Percentiles rank a stretch among this genome's conserved stretches.
These are phyloP conservation scores for Plectosphaerella cucumerina DNA, from an alignment of 2,329 filamentous ascomycete genomes.

Conservation along the genomic window DNA sequence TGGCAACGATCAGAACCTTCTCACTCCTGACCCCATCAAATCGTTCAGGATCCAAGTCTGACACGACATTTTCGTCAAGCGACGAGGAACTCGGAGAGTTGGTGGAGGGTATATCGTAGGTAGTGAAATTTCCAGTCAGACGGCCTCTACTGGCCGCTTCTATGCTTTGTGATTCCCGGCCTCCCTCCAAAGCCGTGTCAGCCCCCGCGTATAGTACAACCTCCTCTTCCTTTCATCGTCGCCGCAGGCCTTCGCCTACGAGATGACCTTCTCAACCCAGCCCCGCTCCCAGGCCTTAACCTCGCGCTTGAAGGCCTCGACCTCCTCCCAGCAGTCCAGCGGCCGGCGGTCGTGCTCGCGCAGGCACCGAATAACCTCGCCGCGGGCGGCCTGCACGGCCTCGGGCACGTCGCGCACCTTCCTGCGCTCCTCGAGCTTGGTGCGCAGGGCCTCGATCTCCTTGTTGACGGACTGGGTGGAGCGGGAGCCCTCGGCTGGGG, in stretches of 20 bases:
- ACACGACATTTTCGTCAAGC: no score
- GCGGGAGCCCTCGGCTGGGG: slow-evolving; percentile 16
- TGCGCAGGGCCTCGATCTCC: slow-evolving; percentile 55
- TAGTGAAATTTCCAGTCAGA: slow-evolving; percentile 14
- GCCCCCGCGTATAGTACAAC: slow-evolving; percentile 27
- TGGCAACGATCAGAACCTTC: no score
- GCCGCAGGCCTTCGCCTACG: slow-evolving; percentile 20
- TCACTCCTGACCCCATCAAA: no score
- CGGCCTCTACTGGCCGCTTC: neutral
- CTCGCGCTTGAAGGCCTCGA: slow-evolving; percentile 85
- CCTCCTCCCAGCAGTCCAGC: slow-evolving; percentile 91
- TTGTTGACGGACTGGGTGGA: slow-evolving; percentile 49
- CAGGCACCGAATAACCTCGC: slow-evolving; percentile 75
- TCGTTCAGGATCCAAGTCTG: no score
- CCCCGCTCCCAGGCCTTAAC: slow-evolving; percentile 79
- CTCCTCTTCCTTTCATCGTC: neutral
- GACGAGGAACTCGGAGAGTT: no score
- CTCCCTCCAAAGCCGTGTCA: neutral
- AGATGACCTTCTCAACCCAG: slow-evolving; percentile 81
- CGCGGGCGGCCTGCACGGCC: slow-evolving; percentile 68
- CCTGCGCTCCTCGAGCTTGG: slow-evolving; percentile 58
- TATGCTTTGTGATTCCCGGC: slow-evolving; percentile 19
- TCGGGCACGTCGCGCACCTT: slow-evolving; percentile 66
- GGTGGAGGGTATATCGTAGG: neutral
- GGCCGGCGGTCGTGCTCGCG: slow-evolving; percentile 80